Percentiles rank a stretch among this genome's conserved stretches.
phyloP scores from a whole-genome alignment of 768 basidiomycete species.

The Melanogaster broomeanus region DNA sequence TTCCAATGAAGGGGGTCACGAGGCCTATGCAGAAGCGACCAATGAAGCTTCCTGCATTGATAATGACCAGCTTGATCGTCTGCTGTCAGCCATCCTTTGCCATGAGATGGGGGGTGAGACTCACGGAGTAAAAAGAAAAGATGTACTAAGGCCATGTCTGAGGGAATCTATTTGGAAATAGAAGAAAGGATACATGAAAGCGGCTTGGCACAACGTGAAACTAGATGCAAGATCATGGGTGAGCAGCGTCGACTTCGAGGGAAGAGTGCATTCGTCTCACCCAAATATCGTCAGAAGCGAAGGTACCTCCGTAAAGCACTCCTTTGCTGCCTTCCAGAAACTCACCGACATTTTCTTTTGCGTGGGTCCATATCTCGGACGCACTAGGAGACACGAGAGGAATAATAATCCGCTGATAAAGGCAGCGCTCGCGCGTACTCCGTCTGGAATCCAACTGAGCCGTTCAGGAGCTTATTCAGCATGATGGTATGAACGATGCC shows the following conservation, averaged over 20 bases:
- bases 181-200: slow-evolving; percentile 52
- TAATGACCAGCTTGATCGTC: slow-evolving; percentile 44
- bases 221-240: slow-evolving; percentile 4
- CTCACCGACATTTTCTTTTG: not conserved
- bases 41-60: slow-evolving; percentile 51
- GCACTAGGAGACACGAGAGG: slow-evolving; percentile 39
- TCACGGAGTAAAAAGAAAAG: slow-evolving; percentile 59
- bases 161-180: slow-evolving; percentile 60
- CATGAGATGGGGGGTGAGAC: not conserved
- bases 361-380: slow-evolving; percentile 27
- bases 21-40: slow-evolving; percentile 47
- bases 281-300: slow-evolving; percentile 28
- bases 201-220: slow-evolving; percentile 34
- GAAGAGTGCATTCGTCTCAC: slow-evolving; percentile 7
- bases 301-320: slow-evolving; percentile 24
- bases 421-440: slow-evolving; percentile 40
- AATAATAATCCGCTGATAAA: slow-evolving; percentile 40
- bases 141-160: slow-evolving; percentile 43
- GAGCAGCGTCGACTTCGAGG: not conserved
- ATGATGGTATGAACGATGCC: slow-evolving; percentile 60
- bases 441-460: slow-evolving; percentile 44
- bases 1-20: slow-evolving; percentile 41
- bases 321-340: slow-evolving; percentile 18
- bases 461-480: slow-evolving; percentile 49
- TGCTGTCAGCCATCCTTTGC: not conserved